Conservation (phyloP, 2,329 filamentous ascomycete species). For the Cladorrhinum sp. region DNA sequence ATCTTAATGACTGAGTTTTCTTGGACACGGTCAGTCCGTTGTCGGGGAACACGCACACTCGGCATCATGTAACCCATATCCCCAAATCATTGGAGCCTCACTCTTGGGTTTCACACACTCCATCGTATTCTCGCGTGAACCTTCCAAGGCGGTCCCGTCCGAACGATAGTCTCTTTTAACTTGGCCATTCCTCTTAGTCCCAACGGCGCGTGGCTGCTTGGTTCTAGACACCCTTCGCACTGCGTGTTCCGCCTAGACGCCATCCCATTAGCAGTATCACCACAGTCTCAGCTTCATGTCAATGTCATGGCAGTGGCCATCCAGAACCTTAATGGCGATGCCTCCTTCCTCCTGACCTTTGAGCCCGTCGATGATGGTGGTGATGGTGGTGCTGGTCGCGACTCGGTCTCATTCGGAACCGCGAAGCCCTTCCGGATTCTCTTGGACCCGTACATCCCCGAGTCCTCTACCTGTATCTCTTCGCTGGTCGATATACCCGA, state of each 20-base stretch:
- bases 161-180: not conserved
- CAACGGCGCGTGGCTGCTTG: not conserved
- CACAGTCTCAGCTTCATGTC: not conserved
- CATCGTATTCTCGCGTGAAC: conserved; percentile 10
- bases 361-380: conserved; percentile 44
- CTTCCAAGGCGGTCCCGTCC: not conserved
- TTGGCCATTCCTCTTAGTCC: not conserved
- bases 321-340: conserved; percentile 62
- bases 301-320: conserved; percentile 59
- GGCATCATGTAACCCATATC: not conserved
- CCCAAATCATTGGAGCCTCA: conserved; percentile 1
- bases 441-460: conserved; percentile 68
- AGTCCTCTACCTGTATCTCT: conserved; percentile 55
- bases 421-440: conserved; percentile 62
- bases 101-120: not conserved
- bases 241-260: not conserved
- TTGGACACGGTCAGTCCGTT: not conserved
- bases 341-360: conserved; percentile 64
- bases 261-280: not conserved
- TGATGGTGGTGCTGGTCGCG: conserved; percentile 33
- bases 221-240: not conserved
- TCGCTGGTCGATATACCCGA: conserved; percentile 44
- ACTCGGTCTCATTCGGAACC: conserved; percentile 32
- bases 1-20: not conserved
- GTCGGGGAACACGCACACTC: not conserved